Evolutionary conservation across 2,329 filamentous ascomycete genomes (phyloP), one percentile per base, ranked within the genome.

Genomic region (Blastomyces silverae): DNA sequence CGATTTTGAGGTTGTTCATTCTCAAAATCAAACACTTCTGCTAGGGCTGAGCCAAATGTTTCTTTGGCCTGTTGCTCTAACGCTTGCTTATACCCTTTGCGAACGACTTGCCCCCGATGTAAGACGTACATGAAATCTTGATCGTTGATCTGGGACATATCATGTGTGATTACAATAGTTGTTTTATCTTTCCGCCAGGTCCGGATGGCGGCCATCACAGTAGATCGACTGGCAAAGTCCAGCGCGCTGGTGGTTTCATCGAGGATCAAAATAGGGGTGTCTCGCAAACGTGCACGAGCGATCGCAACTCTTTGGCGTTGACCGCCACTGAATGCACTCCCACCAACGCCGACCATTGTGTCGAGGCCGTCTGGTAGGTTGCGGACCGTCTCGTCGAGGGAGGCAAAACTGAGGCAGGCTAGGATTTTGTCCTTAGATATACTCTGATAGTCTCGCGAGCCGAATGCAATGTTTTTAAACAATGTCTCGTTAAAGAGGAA

Each of bases 101-200:
- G 85, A 0, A 89, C 83, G 0, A 96, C 79, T 0, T 73, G 73
- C 0, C 90, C 89, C 13, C 86, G 77, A 42, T 93, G 88, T 73
- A 97, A 79, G 13, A 96, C 83, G 69, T 92, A 96, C 0, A 95
- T 83, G 67, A 88, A 92, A 67, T 97, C 92, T 0, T 86, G 75
- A 0, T 85, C 78, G 4, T 78, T 74, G 11, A 97, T 93, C 69
- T 93, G 89, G 0, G 85, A 83, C 42, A 94, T 84, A 68, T 97
- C 91, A 71, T 97, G 93, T 0, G 94, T 97, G 70, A 97, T 93
- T 69, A 97, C 86, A 62, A 97, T 90, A 0, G 93, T 97, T 0
- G 92, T 97, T 73, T 90, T 94, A 0, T 84, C 88, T 46, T 78
- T 79, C 28, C 94, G 83, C 93, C 92, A 97, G 25, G 83, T 72